A percentile compares a stretch with the other conserved stretches of the same genome.
These are phyloP conservation scores for Fusarium armeniacum DNA, from an alignment of 2,329 filamentous ascomycete genomes.

Conservation along the genomic window DNA sequence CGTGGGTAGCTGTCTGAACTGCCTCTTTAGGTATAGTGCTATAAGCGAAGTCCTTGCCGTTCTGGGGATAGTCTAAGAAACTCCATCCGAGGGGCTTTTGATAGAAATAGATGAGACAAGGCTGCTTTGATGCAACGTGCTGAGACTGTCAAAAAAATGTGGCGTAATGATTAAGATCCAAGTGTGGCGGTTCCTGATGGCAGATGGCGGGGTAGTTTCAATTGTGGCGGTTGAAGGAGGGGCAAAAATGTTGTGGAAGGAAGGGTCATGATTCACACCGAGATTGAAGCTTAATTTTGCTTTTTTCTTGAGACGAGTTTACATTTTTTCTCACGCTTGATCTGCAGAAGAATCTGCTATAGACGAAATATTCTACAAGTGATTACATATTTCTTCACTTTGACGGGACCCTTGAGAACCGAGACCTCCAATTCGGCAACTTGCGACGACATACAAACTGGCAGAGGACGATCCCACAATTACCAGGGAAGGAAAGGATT, in stretches of 20 bases:
- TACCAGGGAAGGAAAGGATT: constrained; percentile 7
- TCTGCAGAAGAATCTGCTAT: neutral
- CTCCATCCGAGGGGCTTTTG: too few relatives aligned
- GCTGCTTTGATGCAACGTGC: neutral
- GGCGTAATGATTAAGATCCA: neutral
- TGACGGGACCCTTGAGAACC: neutral
- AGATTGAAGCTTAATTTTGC: constrained; percentile 28
- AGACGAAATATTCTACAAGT: neutral
- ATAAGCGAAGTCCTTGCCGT: constrained; percentile 10
- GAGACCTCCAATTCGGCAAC: neutral
- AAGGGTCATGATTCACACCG: constrained; percentile 40
- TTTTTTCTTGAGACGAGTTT: neutral
- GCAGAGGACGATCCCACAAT: constrained; percentile 16
- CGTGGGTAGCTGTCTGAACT: constrained; percentile 3
- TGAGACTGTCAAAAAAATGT: neutral
- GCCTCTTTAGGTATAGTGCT: neutral
- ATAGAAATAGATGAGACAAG: constrained; percentile 16
- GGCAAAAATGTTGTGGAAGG: constrained; percentile 36
- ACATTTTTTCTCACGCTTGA: neutral
- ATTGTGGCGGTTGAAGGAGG: constrained; percentile 38
- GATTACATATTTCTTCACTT: neutral
- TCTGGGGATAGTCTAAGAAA: constrained; percentile 10
- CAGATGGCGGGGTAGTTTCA: constrained; percentile 34
- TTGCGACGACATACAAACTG: constrained; percentile 29
- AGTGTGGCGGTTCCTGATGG: constrained; percentile 16